Percentiles rank a stretch among this genome's conserved stretches.
Evolutionary conservation across 495 filamentous ascomycete species (phyloP).

Genomic region (Jackrogersella multiformis): DNA sequence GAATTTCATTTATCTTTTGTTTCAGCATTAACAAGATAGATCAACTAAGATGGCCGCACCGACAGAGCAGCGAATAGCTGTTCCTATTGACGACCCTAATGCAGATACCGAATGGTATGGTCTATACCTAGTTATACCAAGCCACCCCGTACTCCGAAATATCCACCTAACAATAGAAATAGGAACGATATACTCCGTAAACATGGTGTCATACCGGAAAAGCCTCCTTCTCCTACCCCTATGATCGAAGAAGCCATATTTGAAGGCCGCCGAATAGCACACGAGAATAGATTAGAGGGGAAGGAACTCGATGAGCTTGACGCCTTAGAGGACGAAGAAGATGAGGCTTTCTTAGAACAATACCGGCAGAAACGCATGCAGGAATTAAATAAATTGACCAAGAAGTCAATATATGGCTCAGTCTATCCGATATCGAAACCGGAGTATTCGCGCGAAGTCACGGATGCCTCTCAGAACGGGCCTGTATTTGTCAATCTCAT

Average conservation of each 20-base stretch:
- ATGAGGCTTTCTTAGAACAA: slow-evolving; percentile 87
- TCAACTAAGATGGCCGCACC: slow-evolving; percentile 73
- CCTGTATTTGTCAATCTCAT: slow-evolving; percentile 88
- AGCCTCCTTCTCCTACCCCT: slow-evolving; percentile 91
- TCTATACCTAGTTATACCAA: background rate
- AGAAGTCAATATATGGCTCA: slow-evolving; percentile 80
- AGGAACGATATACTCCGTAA: slow-evolving; percentile 99
- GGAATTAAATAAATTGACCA: slow-evolving; percentile 77
- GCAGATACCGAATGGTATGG: slow-evolving; percentile 96
- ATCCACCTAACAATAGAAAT: slow-evolving; percentile 31
- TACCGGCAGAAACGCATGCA: slow-evolving; percentile 85
- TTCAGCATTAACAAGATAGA: background rate
- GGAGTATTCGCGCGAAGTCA: slow-evolving; percentile 92
- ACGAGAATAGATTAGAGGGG: slow-evolving; percentile 91
- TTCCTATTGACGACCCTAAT: slow-evolving; percentile 93
- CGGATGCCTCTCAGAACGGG: slow-evolving; percentile 78
- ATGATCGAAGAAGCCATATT: slow-evolving; percentile 94
- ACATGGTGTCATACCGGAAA: slow-evolving; percentile 94
- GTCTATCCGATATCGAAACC: slow-evolving; percentile 95
- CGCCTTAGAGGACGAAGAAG: slow-evolving; percentile 90
- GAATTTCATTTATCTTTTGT: background rate
- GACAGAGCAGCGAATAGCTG: slow-evolving; percentile 69
- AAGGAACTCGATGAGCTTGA: slow-evolving; percentile 94
- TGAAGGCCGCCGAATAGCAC: slow-evolving; percentile 78
- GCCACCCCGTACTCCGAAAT: background rate